These are phyloP conservation scores for Penicillium fuscoglaucum DNA, from an alignment of 2,329 filamentous ascomycete species.

Conservation along the genomic window DNA sequence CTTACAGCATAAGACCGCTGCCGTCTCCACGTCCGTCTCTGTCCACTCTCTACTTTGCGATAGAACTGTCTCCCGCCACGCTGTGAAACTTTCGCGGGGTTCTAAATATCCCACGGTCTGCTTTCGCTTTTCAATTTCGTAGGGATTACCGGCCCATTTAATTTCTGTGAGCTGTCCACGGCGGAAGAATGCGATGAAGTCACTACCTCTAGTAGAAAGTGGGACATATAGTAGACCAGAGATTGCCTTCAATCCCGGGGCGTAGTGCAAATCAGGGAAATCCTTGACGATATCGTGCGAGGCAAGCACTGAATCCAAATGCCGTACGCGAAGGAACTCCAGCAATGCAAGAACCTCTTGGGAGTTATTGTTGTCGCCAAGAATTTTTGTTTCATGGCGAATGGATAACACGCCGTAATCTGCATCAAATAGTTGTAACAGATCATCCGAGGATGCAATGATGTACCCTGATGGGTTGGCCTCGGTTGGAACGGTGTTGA, in stretches of 20 bases:
- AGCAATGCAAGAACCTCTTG: conserved; percentile 82
- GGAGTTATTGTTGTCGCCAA: conserved; percentile 71
- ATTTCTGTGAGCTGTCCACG: conserved; percentile 74
- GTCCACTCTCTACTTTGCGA: conserved; percentile 86
- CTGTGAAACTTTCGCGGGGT: conserved; percentile 76
- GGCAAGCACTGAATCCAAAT: conserved; percentile 71
- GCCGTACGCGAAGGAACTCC: conserved; percentile 78
- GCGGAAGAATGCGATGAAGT: conserved; percentile 93
- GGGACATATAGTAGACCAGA: conserved; percentile 81
- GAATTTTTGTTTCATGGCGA: conserved; percentile 80
- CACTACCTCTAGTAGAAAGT: conserved; percentile 69
- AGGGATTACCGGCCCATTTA: conserved; percentile 67
- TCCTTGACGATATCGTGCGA: conserved; percentile 74
- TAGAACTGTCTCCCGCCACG: conserved; percentile 76
- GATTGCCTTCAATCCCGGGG: conserved; percentile 74
- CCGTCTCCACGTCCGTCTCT: conserved; percentile 85
- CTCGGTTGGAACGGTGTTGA: conserved; percentile 80
- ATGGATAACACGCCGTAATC: conserved; percentile 86
- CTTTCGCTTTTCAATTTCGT: conserved; percentile 68
- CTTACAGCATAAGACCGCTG: conserved; percentile 70
- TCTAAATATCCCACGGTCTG: conserved; percentile 75
- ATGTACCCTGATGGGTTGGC: conserved; percentile 87
- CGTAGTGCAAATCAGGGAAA: conserved; percentile 78
- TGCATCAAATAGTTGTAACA: conserved; percentile 80
- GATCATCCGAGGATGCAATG: conserved; percentile 81